Base-by-base conservation (phyloP, 1,139 yeast genomes). In the Meyerozyma smithsonii region DNA sequence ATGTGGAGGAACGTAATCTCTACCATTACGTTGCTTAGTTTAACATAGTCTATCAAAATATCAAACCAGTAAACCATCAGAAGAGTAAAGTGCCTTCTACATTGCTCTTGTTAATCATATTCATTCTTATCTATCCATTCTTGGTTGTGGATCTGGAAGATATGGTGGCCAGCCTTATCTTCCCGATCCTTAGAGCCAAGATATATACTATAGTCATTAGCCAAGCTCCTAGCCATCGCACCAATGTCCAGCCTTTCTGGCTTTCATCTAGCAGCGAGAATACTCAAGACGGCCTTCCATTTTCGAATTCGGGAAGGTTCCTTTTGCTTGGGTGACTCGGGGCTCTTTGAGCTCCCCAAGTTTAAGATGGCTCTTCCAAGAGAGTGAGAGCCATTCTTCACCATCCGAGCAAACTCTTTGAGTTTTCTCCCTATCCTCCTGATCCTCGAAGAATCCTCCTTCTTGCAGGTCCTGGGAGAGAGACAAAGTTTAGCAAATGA, bases 21-120 rank as follows among this genome's bases (percentile, higher is more conserved):
- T 90, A 87, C 58, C 83, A 81, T 48, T 90, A 90, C 57, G 66
- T 88, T 47, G 94, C 95, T n/a, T 58, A 42, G 32, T 11, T 28
- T 16, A 8, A 12, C 14, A 25, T 8, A 28, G 17, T n/a, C 12
- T 11, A 28, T 4, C 15, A 4, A 28, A 11, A 28, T 10, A 11
- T 28, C 17, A 15, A 4, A 11, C 25, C 10, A 23, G 1, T 11
- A 23, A 23, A 23, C 6, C n/a, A n/a, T n/a, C n/a, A 20, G 12
- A 23, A 23, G n/a, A 6, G 25, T 23, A 4, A 8, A 6, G 10
- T 23, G 12, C 12, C 4, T n/a, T n/a, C n/a, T n/a, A n/a, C n/a
- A n/a, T n/a, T n/a, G n/a, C n/a, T n/a, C n/a, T n/a, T n/a, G n/a
- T n/a, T n/a, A n/a, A n/a, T n/a, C n/a, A n/a, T n/a, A n/a, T n/a